Evolutionary conservation across 345 rosid genomes (phyloP), one percentile per base, ranked within the genome.

Genomic region (Mercurialis annua): DNA sequence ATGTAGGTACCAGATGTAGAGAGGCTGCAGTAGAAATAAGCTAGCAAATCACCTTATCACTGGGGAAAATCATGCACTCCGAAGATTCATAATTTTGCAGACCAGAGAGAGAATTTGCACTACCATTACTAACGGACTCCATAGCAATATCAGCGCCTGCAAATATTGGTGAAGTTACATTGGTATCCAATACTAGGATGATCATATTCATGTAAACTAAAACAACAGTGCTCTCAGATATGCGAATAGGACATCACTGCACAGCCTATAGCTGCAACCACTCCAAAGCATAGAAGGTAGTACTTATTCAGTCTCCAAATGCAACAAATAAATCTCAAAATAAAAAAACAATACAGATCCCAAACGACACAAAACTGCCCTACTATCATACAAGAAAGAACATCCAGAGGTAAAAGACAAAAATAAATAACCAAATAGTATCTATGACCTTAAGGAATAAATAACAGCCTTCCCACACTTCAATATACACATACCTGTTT

Each of bases 401-500:
- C 6, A 47, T 6, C 1, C 23, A 30, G 27, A 5, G 7, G 36
- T 16, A 24, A 23, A 53, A 20, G 43, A 15, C 6, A 31, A 27
- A 67, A 5, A n/a, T 18, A 27, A n/a, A n/a, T 4, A 4, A 26
- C 34, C 1, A 42, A 21, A 27, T 3, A 21, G 29, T 43, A 58
- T 12, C 5, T n/a, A 27, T 56, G 10, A 33, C 64, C 44, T 31
- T 40, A 8, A 44, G 31, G 21, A n/a, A 59, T 0, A 66, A 11
- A 56, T 10, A 59, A 18, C 29, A 52, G n/a, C 0, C 34, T 6
- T 49, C 16, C 17, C 34, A 57, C 66, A 61, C 47, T 46, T 23
- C 58, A 48, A 52, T n/a, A 11, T 20, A 33, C 30, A 49, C 78
- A 55, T 80, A 80, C 97, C 96, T 80, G 80, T 70, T 80, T 87